These are phyloP conservation scores for Copromyces sp. DNA, from an alignment of 495 filamentous ascomycete genomes.

Conservation along the genomic window DNA sequence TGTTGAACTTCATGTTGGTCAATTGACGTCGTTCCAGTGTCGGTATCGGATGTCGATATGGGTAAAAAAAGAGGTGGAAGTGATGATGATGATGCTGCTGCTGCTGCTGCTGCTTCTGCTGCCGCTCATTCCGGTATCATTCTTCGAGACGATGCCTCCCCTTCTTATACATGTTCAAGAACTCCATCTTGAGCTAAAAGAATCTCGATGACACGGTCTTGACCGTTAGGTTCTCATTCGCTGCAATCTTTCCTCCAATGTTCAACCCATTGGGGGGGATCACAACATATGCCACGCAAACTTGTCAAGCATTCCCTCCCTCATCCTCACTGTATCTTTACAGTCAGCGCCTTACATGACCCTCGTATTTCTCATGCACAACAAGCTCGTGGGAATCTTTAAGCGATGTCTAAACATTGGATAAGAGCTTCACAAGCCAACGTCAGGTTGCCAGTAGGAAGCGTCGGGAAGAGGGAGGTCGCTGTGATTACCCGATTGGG, in stretches of 20 bases:
- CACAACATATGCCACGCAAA: not conserved
- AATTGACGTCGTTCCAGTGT: not conserved
- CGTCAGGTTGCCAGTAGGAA: not conserved
- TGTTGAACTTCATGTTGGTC: slow-evolving; percentile 10
- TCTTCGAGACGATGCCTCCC: not conserved
- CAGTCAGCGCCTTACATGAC: not conserved
- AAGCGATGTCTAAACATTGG: not conserved
- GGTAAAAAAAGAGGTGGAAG: not conserved
- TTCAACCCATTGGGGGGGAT: not conserved
- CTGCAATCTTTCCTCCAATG: not conserved
- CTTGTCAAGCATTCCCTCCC: not conserved
- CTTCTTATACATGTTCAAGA: not conserved
- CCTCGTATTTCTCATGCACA: not conserved
- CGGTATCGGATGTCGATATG: not conserved
- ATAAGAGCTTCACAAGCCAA: not conserved
- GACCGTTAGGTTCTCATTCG: too few species aligned
- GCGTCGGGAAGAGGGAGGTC: not conserved
- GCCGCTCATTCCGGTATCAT: not conserved
- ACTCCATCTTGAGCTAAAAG: not conserved
- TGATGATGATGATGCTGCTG: too few species aligned
- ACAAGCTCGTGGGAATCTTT: not conserved
- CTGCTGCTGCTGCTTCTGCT: too few species aligned
- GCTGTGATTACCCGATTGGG: not conserved
- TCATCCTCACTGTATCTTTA: not conserved
- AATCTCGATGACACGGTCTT: not conserved